These are phyloP conservation scores for Tylopilus balloui DNA, from an alignment of 768 basidiomycete genomes.

Conservation along the genomic window DNA sequence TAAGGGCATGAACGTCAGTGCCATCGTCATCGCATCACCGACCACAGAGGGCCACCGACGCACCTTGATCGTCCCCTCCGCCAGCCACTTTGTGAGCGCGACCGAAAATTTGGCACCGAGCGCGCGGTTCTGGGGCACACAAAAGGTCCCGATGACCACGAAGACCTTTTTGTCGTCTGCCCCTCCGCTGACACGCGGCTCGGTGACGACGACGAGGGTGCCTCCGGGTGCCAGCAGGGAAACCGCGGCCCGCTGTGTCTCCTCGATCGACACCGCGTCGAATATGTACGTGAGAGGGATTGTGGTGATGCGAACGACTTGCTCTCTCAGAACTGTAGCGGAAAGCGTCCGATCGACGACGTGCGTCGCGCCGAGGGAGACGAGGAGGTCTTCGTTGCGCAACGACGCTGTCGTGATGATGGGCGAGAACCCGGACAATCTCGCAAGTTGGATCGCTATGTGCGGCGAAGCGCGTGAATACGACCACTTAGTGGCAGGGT, in stretches of 20 bases:
- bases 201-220: conserved; percentile 14
- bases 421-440: conserved; percentile 31
- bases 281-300: conserved; percentile 12
- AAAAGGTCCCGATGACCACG: conserved; percentile 4
- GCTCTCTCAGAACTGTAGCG: background rate
- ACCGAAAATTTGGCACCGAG: conserved; percentile 10
- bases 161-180: background rate
- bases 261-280: conserved; percentile 31
- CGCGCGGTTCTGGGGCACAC: conserved; percentile 1
- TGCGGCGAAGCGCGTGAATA: background rate
- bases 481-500: too few relatives aligned
- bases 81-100: conserved; percentile 16
- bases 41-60: background rate
- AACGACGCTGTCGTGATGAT: conserved; percentile 38
- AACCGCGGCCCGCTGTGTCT: conserved; percentile 32
- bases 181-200: background rate
- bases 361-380: conserved; percentile 36
- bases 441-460: conserved; percentile 33
- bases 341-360: conserved; percentile 32
- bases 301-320: conserved; percentile 3
- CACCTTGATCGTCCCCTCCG: conserved; percentile 16
- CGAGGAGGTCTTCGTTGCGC: conserved; percentile 27
- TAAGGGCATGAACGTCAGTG: conserved; percentile 2
- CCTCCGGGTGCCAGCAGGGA: conserved; percentile 31
- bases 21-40: background rate